phyloP scores from a whole-genome alignment of 2,329 filamentous ascomycete genomes.

The Intubia oerlemansii region DNA sequence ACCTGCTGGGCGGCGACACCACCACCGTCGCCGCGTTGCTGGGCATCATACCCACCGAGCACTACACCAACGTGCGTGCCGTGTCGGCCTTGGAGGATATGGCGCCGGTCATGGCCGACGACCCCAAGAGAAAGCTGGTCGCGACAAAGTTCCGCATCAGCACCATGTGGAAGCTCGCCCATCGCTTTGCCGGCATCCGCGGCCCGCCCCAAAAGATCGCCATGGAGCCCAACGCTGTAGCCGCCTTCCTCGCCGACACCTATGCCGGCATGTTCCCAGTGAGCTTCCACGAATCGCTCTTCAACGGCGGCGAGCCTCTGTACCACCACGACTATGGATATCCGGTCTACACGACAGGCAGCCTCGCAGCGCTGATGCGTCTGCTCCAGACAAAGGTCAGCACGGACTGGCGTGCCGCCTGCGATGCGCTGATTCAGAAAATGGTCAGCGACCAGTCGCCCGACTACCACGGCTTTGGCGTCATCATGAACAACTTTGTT shows the following conservation, averaged over 20 bases:
- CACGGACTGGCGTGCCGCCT: too few species aligned
- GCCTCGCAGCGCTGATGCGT: constrained; percentile 18
- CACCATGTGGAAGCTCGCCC: constrained; percentile 18
- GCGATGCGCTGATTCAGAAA: constrained; percentile 2
- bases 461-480: too few species aligned
- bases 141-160: constrained; percentile 10
- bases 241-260: too few species aligned
- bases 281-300: too few species aligned
- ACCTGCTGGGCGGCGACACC: constrained; percentile 23
- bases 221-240: too few species aligned
- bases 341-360: too few species aligned
- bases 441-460: too few species aligned
- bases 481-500: too few species aligned
- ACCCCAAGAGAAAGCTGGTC: too few species aligned
- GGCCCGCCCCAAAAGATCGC: neutral
- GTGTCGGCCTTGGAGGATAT: constrained; percentile 18
- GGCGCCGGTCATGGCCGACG: neutral
- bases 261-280: too few species aligned
- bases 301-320: too few species aligned
- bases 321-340: too few species aligned
- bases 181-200: constrained; percentile 11
- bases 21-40: constrained; percentile 25
- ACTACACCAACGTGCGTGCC: constrained; percentile 25
- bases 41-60: constrained; percentile 26
- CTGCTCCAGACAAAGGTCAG: constrained; percentile 14